Percentiles rank a stretch among this genome's conserved stretches.
Conservation (phyloP, 2,329 filamentous ascomycete species). For the Ophiocordyceps australis region DNA sequence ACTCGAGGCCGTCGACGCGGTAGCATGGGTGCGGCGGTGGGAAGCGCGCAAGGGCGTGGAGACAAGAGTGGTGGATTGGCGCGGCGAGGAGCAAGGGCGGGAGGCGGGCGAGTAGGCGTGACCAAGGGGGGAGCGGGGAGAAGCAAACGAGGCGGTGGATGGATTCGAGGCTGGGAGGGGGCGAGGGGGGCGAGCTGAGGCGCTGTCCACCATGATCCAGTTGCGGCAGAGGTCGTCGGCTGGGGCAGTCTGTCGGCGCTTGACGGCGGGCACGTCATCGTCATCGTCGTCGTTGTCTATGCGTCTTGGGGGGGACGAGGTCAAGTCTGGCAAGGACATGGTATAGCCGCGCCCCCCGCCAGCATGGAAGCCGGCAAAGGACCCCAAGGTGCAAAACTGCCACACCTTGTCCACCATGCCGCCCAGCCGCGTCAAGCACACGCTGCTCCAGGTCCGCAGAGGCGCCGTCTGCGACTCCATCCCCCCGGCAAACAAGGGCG, state of each 20-base stretch:
- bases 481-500: conserved; percentile 14
- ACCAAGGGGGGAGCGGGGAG: conserved; percentile 12
- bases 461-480: conserved; percentile 11
- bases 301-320: conserved; percentile 25
- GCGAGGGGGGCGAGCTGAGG: conserved; percentile 19
- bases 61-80: conserved; percentile 23
- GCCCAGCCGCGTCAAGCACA: conserved; percentile 44
- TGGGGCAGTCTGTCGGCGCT: conserved; percentile 33
- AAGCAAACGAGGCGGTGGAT: conserved; percentile 14
- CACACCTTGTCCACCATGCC: conserved; percentile 62
- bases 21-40: conserved; percentile 26
- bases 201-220: conserved; percentile 46
- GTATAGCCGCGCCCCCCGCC: conserved; percentile 62
- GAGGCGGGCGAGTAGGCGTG: conserved; percentile 4
- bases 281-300: no score
- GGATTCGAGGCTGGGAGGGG: conserved; percentile 6
- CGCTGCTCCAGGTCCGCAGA: conserved; percentile 31
- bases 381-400: conserved; percentile 59
- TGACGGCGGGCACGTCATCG: conserved; percentile 26
- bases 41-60: conserved; percentile 3
- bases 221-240: conserved; percentile 42
- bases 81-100: conserved; percentile 17
- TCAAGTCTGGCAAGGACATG: conserved; percentile 16
- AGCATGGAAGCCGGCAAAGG: conserved; percentile 73
- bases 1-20: conserved; percentile 20